These are phyloP conservation scores for Phaeophleospora eucalypticola DNA, from an alignment of 2,329 filamentous ascomycete genomes.

Conservation along the genomic window DNA sequence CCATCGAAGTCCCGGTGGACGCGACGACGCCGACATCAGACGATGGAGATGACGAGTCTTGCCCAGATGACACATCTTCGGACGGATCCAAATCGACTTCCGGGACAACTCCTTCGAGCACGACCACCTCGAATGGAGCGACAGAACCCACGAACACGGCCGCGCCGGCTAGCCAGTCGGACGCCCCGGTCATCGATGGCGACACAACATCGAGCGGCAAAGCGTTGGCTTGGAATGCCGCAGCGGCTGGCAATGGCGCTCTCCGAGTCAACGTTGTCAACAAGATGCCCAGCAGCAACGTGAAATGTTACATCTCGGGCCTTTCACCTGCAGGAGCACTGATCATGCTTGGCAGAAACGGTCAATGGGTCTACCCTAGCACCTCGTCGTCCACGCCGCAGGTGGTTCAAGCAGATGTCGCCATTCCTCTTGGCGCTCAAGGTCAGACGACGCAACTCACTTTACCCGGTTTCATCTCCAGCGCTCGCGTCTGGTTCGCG, in stretches of 20 bases:
- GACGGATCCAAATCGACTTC: too few species aligned
- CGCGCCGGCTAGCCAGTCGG: neutral
- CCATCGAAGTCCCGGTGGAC: too few species aligned
- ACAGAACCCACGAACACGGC: neutral
- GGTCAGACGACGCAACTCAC: constrained; percentile 38
- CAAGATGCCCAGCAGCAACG: constrained; percentile 35
- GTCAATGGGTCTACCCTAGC: constrained; percentile 41
- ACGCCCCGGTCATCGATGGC: neutral
- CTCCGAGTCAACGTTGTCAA: constrained; percentile 38
- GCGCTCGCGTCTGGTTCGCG: constrained; percentile 46
- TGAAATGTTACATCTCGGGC: constrained; percentile 46
- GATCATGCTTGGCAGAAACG: constrained; percentile 42
- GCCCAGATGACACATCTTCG: too few species aligned
- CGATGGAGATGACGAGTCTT: too few species aligned
- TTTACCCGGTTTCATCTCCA: constrained; percentile 40
- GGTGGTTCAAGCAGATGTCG: constrained; percentile 35
- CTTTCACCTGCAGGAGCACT: constrained; percentile 38
- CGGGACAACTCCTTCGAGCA: neutral
- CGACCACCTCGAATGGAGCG: neutral
- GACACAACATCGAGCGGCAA: too few species aligned
- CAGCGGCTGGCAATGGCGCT: constrained; percentile 6
- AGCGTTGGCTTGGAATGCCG: constrained; percentile 1
- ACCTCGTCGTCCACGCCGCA: constrained; percentile 36
- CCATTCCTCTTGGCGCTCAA: constrained; percentile 37
- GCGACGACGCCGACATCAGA: too few species aligned